Conservation (phyloP, 352 stramenopile genomes). For the Phytophthora brassicae region DNA sequence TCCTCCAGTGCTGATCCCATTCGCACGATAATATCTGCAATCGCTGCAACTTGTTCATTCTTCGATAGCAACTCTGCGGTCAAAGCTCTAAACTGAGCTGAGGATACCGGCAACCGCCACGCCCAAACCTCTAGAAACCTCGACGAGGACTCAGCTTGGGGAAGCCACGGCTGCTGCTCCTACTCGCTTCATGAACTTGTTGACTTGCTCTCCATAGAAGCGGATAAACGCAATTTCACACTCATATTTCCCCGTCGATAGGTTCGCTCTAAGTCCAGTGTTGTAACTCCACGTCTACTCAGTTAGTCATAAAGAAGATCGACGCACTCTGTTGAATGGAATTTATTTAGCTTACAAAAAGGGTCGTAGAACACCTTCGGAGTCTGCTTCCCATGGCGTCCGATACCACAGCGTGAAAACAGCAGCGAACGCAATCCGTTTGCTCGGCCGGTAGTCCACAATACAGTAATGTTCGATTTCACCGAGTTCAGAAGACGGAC, state of each 20-base stretch:
- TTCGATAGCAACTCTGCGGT: too few relatives aligned
- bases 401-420: slow-evolving; percentile 51
- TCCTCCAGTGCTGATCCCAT: too few relatives aligned
- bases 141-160: slow-evolving; percentile 34
- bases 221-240: slow-evolving; percentile 34
- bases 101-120: slow-evolving; percentile 44
- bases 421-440: slow-evolving; percentile 52
- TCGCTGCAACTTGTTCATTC: too few relatives aligned
- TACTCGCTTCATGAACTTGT: slow-evolving; percentile 30
- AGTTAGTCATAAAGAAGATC: slow-evolving; percentile 21
- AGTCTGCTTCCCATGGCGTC: slow-evolving; percentile 41
- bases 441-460: slow-evolving; percentile 21
- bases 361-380: slow-evolving; percentile 1
- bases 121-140: slow-evolving; percentile 39
- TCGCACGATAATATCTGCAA: too few relatives aligned
- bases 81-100: slow-evolving; percentile 41
- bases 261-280: slow-evolving; percentile 41
- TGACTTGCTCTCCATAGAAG: slow-evolving; percentile 27
- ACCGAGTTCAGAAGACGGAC: not conserved
- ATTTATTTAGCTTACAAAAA: slow-evolving; percentile 56
- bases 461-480: not conserved
- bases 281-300: slow-evolving; percentile 53
- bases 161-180: slow-evolving; percentile 42
- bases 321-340: slow-evolving; percentile 37
- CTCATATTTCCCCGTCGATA: slow-evolving; percentile 52